These are phyloP conservation scores for Odonthalia washingtoniensis DNA, from an alignment of 31 red algal species.

Conservation along the genomic window DNA sequence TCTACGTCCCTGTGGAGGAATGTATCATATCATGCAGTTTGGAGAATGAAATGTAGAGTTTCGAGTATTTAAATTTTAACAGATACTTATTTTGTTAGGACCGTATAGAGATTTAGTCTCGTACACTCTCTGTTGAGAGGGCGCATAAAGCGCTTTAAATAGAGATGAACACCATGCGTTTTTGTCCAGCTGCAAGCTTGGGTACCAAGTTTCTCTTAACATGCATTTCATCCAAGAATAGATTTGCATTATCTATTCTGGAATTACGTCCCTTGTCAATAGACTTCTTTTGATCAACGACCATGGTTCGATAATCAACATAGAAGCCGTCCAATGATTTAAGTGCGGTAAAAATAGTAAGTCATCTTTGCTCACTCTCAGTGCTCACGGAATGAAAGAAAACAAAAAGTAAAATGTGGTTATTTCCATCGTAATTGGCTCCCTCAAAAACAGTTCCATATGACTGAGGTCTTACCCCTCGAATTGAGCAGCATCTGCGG, in stretches of 20 bases:
- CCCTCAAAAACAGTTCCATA: neutral
- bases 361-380: constrained; percentile 25
- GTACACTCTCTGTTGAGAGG: neutral
- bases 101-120: too few species aligned
- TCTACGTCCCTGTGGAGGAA: constrained; percentile 36
- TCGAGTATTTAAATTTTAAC: neutral
- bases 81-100: constrained; percentile 15
- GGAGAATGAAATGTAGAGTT: constrained; percentile 28
- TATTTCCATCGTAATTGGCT: neutral
- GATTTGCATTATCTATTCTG: too few species aligned
- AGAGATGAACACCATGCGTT: too few species aligned
- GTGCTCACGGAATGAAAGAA: constrained; percentile 39
- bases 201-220: too few species aligned
- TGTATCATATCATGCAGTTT: constrained; percentile 4
- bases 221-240: too few species aligned
- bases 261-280: too few species aligned
- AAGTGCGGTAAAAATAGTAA: constrained; percentile 40
- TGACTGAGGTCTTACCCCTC: neutral
- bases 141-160: neutral
- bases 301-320: too few species aligned
- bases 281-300: too few species aligned
- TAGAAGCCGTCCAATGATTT: too few species aligned
- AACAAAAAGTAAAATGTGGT: neutral
- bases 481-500: too few species aligned
- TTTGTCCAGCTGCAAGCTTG: too few species aligned